phyloP scores from a whole-genome alignment of 78 protist species.

The Dictyostelium citrinum region DNA sequence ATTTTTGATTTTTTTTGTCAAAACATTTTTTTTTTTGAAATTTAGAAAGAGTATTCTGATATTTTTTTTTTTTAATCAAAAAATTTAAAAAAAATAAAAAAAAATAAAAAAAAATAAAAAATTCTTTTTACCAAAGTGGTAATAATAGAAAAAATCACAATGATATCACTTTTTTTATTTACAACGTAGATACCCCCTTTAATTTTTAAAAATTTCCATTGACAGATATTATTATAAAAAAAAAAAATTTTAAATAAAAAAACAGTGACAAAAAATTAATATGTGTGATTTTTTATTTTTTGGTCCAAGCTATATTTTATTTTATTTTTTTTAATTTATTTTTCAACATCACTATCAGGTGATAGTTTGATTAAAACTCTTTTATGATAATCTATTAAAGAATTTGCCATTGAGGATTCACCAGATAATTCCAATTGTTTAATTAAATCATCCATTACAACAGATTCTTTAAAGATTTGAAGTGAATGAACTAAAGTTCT shows the following conservation, averaged over 20 bases:
- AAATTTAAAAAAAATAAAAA: neutral
- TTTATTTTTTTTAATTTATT: slow-evolving; percentile 14
- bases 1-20: no score
- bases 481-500: slow-evolving; percentile 67
- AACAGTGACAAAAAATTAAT: neutral
- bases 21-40: neutral
- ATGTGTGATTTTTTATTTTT: neutral
- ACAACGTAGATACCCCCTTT: neutral
- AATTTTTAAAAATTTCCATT: neutral
- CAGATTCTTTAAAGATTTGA: slow-evolving; percentile 62
- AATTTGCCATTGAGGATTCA: neutral
- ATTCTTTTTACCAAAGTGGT: neutral
- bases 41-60: neutral
- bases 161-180: neutral
- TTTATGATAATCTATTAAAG: slow-evolving; percentile 48
- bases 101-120: neutral
- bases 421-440: neutral
- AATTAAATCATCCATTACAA: slow-evolving; percentile 42
- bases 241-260: neutral
- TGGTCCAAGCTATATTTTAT: neutral
- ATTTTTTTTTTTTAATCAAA: neutral
- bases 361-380: slow-evolving; percentile 63
- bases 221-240: neutral
- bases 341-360: slow-evolving; percentile 71
- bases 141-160: neutral